phyloP scores from a whole-genome alignment of 108 stramenopile genomes.

The Cyclotella baltica region DNA sequence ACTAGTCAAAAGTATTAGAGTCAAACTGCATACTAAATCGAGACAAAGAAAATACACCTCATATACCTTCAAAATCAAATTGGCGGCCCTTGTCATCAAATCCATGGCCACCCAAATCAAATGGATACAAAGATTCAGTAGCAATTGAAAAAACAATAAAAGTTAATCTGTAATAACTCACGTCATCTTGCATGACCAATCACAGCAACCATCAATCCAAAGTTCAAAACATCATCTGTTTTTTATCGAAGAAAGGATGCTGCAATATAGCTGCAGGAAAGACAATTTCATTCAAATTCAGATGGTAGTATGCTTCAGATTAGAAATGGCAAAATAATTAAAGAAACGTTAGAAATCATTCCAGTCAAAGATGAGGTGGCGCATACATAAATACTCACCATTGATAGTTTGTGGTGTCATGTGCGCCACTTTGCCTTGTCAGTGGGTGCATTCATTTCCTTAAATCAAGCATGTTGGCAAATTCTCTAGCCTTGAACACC shows the following conservation, averaged over 20 bases:
- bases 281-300: slow-evolving; percentile 69
- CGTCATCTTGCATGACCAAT: slow-evolving; percentile 89
- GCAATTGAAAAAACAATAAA: no score
- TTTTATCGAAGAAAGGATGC: slow-evolving; percentile 81
- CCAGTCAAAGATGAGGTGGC: background rate
- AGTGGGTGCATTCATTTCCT: slow-evolving; percentile 87
- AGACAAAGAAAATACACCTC: background rate
- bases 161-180: background rate
- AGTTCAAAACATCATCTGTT: slow-evolving; percentile 87
- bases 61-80: slow-evolving; percentile 62
- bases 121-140: no score
- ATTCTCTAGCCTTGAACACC: slow-evolving; percentile 64
- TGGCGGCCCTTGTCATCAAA: slow-evolving; percentile 91
- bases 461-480: slow-evolving; percentile 65
- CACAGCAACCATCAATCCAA: slow-evolving; percentile 82
- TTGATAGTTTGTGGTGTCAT: slow-evolving; percentile 92
- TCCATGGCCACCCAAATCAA: no score
- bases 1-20: background rate
- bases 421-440: slow-evolving; percentile 76
- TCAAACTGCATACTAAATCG: background rate
- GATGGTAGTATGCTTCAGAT: background rate
- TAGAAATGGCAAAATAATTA: background rate
- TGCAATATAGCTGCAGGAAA: slow-evolving; percentile 92
- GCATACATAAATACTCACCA: slow-evolving; percentile 17
- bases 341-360: background rate